Evolutionary conservation across 352 stramenopile genomes (phyloP).

Genomic region (Saprolegnia diclina): DNA sequence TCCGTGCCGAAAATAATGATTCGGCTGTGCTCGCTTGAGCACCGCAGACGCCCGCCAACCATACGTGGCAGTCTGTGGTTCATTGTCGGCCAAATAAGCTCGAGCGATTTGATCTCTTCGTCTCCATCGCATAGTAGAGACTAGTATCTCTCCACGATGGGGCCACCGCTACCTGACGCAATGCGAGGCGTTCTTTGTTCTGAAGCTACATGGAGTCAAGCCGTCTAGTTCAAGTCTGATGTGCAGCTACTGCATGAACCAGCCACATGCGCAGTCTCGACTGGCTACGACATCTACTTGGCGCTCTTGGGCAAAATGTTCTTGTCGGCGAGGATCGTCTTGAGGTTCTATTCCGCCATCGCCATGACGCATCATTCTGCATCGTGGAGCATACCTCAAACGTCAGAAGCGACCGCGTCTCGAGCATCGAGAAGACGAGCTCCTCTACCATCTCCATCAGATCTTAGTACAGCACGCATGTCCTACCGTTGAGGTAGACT

Average conservation of each 20-base stretch:
- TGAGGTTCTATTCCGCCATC: conserved; percentile 13
- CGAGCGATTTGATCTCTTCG: not conserved
- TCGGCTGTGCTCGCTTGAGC: not conserved
- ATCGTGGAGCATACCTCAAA: not conserved
- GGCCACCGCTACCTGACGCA: no score
- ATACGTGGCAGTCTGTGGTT: not conserved
- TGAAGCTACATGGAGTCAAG: no score
- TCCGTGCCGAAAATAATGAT: not conserved
- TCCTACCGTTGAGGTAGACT: conserved; percentile 26
- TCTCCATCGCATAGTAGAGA: no score
- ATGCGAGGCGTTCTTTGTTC: no score
- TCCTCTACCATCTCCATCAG: not conserved
- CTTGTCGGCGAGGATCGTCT: conserved; percentile 12
- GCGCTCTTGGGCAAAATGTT: not conserved
- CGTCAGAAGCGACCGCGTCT: conserved; percentile 2
- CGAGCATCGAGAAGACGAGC: conserved; percentile 15
- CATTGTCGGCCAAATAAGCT: not conserved
- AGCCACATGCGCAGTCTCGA: not conserved
- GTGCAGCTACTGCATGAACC: no score
- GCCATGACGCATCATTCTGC: not conserved
- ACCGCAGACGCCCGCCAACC: no score
- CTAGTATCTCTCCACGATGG: no score
- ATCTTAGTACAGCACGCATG: not conserved
- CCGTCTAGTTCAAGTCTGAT: no score
- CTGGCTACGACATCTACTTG: not conserved